Evolutionary conservation across 495 filamentous ascomycete genomes (phyloP).

Genomic region (Penicillium paxilli): DNA sequence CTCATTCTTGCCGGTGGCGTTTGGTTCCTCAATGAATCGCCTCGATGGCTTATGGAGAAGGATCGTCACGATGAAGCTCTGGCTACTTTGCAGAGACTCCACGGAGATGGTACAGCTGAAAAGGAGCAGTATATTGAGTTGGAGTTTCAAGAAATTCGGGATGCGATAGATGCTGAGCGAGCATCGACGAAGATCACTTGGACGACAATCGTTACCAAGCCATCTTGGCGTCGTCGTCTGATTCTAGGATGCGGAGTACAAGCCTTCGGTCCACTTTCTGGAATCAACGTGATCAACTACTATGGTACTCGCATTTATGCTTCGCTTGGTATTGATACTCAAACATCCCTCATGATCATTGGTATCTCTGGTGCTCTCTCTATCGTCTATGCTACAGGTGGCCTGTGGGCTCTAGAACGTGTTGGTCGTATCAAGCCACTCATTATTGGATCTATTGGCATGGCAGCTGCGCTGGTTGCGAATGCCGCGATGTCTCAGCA

Average conservation of each 20-base stretch:
- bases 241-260: slow-evolving; percentile 53
- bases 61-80: slow-evolving; percentile 64
- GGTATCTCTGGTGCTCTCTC: slow-evolving; percentile 46
- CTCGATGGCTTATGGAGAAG: slow-evolving; percentile 61
- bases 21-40: slow-evolving; percentile 60
- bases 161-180: slow-evolving; percentile 19
- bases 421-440: slow-evolving; percentile 49
- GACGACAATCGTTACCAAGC: slow-evolving; percentile 46
- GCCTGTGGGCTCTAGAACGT: slow-evolving; percentile 43
- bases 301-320: slow-evolving; percentile 56
- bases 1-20: slow-evolving; percentile 46
- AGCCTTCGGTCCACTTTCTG: slow-evolving; percentile 52
- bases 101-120: slow-evolving; percentile 11
- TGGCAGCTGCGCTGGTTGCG: slow-evolving; percentile 45
- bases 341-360: slow-evolving; percentile 48
- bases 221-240: slow-evolving; percentile 46
- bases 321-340: slow-evolving; percentile 48
- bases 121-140: slow-evolving; percentile 20
- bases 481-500: slow-evolving; percentile 37
- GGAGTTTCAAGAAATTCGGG: slow-evolving; percentile 29
- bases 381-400: slow-evolving; percentile 30
- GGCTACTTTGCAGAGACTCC: slow-evolving; percentile 11
- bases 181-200: slow-evolving; percentile 30
- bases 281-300: slow-evolving; percentile 58
- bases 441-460: slow-evolving; percentile 37